These are phyloP conservation scores for Globisporangium canariense DNA, from an alignment of 352 stramenopile species.

Conservation along the genomic window DNA sequence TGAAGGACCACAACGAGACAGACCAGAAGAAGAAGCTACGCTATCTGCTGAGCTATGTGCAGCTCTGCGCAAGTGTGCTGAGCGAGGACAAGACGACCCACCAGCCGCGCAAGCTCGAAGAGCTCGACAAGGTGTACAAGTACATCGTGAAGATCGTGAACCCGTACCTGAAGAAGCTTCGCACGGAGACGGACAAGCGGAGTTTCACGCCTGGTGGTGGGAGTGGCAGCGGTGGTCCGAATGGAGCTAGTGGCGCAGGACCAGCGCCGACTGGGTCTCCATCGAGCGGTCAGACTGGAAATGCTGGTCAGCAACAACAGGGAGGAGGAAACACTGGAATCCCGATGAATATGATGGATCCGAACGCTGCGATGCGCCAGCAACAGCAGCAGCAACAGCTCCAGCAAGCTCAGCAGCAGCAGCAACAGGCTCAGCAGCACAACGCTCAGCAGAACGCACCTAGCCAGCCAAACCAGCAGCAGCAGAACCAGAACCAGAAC, in stretches of 20 bases:
- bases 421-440: slow-evolving; percentile 16
- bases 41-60: slow-evolving; percentile 80
- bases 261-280: not conserved
- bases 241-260: not conserved
- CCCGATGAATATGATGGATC: slow-evolving; percentile 25
- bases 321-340: slow-evolving; percentile 16
- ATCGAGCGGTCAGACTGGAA: not conserved
- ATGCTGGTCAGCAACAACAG: not conserved
- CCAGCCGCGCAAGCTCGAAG: slow-evolving; percentile 69
- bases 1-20: slow-evolving; percentile 83
- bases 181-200: slow-evolving; percentile 72
- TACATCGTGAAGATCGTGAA: slow-evolving; percentile 89
- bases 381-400: slow-evolving; percentile 33
- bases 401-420: slow-evolving; percentile 26
- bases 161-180: slow-evolving; percentile 84
- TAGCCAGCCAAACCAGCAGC: slow-evolving; percentile 21
- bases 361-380: slow-evolving; percentile 26
- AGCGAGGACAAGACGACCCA: slow-evolving; percentile 75
- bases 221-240: slow-evolving; percentile 10
- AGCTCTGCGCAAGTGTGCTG: slow-evolving; percentile 74
- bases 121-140: slow-evolving; percentile 88
- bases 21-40: slow-evolving; percentile 86
- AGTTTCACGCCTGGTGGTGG: slow-evolving; percentile 30
- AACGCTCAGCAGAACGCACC: slow-evolving; percentile 16
- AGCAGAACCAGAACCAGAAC: slow-evolving; percentile 16